A percentile compares a stretch with the other conserved stretches of the same genome.
These are phyloP conservation scores for Candida odintsovae DNA, from an alignment of 805 yeast genomes.

Conservation along the genomic window DNA sequence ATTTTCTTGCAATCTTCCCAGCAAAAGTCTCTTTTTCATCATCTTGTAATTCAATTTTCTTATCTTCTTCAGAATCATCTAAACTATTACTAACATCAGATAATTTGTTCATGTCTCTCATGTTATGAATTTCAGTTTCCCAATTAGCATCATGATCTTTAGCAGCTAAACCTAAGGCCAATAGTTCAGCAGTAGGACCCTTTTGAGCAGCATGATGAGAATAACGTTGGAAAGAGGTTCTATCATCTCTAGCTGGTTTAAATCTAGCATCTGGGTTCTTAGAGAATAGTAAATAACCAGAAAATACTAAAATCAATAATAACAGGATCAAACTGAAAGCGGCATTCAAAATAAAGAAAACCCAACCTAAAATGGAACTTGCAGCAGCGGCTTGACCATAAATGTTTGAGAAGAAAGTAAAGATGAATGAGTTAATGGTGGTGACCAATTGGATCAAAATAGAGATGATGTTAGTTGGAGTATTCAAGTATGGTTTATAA, in stretches of 20 bases:
- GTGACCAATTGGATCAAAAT: slow-evolving; percentile 68
- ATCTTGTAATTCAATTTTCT: slow-evolving; percentile 27
- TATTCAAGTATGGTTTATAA: slow-evolving; percentile 73
- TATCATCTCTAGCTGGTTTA: slow-evolving; percentile 85
- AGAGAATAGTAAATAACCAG: slow-evolving; percentile 56
- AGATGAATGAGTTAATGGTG: slow-evolving; percentile 75
- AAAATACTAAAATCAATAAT: slow-evolving; percentile 61
- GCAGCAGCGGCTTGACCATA: slow-evolving; percentile 79
- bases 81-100: slow-evolving; percentile 12
- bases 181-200: slow-evolving; percentile 42
- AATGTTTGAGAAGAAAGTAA: slow-evolving; percentile 78
- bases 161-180: slow-evolving; percentile 79
- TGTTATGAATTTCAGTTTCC: slow-evolving; percentile 47
- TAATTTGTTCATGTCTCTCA: slow-evolving; percentile 15
- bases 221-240: slow-evolving; percentile 75
- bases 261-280: slow-evolving; percentile 87
- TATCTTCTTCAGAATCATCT: slow-evolving; percentile 18
- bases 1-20: slow-evolving; percentile 35
- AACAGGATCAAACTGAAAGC: slow-evolving; percentile 76
- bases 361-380: slow-evolving; percentile 84
- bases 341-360: slow-evolving; percentile 84
- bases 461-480: slow-evolving; percentile 71
- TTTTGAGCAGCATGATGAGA: slow-evolving; percentile 25
- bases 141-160: slow-evolving; percentile 71
- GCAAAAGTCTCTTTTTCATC: slow-evolving; percentile 33